Conservation (phyloP, 2,329 filamentous ascomycete species). For the Clathrospora elynae region DNA sequence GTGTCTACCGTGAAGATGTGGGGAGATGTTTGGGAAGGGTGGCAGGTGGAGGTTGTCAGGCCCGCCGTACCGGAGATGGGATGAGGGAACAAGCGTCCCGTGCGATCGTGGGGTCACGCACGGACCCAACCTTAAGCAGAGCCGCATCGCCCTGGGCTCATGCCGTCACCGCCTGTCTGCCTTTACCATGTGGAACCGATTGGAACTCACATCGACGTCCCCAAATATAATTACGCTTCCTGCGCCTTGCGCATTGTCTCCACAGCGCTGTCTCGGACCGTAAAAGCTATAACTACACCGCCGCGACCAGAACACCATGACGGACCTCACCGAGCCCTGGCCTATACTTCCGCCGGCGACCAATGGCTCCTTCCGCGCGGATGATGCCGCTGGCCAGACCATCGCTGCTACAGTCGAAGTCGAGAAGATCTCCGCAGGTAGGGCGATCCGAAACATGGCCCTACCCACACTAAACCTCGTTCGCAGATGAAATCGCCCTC, state of each 20-base stretch:
- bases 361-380: constrained; percentile 38
- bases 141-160: constrained; percentile 5
- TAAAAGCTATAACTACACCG: background rate
- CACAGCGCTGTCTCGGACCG: no score
- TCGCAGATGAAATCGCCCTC: constrained; percentile 88
- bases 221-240: background rate
- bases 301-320: constrained; percentile 23
- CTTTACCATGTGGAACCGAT: constrained; percentile 3
- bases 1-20: background rate
- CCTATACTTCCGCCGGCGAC: constrained; percentile 13
- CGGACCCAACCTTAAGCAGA: background rate
- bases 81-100: no score
- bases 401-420: constrained; percentile 47
- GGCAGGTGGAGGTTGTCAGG: no score
- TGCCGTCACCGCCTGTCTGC: constrained; percentile 12
- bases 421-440: constrained; percentile 51
- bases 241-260: no score
- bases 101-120: background rate
- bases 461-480: constrained; percentile 1
- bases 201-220: background rate
- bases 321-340: constrained; percentile 17
- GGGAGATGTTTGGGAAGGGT: background rate
- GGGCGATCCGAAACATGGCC: constrained; percentile 3
- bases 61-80: no score
- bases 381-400: constrained; percentile 45